A percentile compares a stretch with the other conserved stretches of the same genome.
Conservation (phyloP, 1,139 yeast genomes). For the Taphrina betulina region DNA sequence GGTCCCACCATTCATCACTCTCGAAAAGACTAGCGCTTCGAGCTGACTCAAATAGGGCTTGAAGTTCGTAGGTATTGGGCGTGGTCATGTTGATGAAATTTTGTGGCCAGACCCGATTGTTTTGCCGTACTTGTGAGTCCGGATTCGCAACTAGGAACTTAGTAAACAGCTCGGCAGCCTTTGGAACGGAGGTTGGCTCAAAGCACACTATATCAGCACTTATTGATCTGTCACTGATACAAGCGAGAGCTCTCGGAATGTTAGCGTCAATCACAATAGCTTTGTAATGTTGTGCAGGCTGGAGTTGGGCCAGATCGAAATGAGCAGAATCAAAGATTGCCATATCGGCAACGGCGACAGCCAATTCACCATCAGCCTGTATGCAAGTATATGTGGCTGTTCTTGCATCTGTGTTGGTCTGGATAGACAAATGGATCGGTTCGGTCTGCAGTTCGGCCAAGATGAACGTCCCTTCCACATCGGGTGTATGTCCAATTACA, state of each 20-base stretch:
- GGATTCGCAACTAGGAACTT: no score
- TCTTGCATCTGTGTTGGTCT: conserved; percentile 37
- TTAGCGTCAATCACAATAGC: conserved; percentile 67
- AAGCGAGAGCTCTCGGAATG: conserved; percentile 48
- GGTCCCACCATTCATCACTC: conserved; percentile 69
- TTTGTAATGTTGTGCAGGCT: conserved; percentile 45
- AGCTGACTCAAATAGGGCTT: conserved; percentile 55
- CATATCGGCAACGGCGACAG: conserved; percentile 87
- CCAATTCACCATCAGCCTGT: conserved; percentile 64
- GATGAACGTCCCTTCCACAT: conserved; percentile 54
- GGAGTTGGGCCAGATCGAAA: conserved; percentile 41
- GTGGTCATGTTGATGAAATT: conserved; percentile 53
- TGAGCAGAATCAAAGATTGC: conserved; percentile 58
- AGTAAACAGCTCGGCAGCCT: conserved; percentile 46
- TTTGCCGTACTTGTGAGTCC: not conserved
- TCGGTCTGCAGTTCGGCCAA: conserved; percentile 42
- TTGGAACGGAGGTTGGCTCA: conserved; percentile 76
- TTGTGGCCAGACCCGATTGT: conserved; percentile 44
- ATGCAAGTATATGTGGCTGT: conserved; percentile 76
- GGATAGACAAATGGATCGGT: conserved; percentile 38
- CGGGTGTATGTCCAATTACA: no score
- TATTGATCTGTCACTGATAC: conserved; percentile 37
- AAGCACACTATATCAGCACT: conserved; percentile 48
- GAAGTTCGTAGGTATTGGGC: conserved; percentile 68
- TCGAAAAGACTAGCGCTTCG: conserved; percentile 56